Evolutionary conservation across 345 rosid genomes (phyloP).

Genomic region (Euphorbia pulcherrima): DNA sequence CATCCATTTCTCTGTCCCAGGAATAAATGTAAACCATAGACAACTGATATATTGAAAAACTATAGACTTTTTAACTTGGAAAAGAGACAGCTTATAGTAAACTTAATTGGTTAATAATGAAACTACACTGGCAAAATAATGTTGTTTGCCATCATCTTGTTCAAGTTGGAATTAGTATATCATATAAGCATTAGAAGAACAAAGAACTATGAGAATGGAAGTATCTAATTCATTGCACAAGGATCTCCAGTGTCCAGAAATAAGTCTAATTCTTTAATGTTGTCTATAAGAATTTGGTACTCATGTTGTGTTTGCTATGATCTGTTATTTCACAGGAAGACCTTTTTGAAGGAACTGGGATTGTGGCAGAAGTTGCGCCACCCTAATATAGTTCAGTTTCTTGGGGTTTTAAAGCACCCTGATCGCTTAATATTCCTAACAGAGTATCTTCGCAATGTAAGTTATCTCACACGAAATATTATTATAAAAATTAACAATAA

Average conservation of each 20-base stretch:
- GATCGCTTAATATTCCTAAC: slow-evolving; percentile 58
- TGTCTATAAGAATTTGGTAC: slow-evolving; percentile 5
- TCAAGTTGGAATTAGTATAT: neutral
- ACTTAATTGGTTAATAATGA: neutral
- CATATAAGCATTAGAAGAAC: neutral
- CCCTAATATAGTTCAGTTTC: slow-evolving; percentile 70
- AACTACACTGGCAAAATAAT: neutral
- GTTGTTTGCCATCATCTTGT: neutral
- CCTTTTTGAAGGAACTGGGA: slow-evolving; percentile 55
- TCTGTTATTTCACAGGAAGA: slow-evolving; percentile 25
- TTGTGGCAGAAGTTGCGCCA: slow-evolving; percentile 63
- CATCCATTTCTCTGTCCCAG: neutral
- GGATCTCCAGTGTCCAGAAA: neutral
- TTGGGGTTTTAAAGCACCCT: slow-evolving; percentile 55
- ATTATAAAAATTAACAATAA: neutral
- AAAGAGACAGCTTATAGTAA: neutral
- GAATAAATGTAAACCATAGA: neutral
- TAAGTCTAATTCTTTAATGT: neutral
- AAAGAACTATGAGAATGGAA: neutral
- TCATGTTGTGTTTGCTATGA: slow-evolving; percentile 4
- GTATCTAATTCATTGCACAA: neutral
- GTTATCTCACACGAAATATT: slow-evolving; percentile 14
- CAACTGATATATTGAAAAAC: neutral
- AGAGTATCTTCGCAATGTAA: slow-evolving; percentile 58
- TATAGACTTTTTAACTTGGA: neutral